These are phyloP conservation scores for Datura wrightii DNA, from an alignment of 257 asterid genomes.

Conservation along the genomic window DNA sequence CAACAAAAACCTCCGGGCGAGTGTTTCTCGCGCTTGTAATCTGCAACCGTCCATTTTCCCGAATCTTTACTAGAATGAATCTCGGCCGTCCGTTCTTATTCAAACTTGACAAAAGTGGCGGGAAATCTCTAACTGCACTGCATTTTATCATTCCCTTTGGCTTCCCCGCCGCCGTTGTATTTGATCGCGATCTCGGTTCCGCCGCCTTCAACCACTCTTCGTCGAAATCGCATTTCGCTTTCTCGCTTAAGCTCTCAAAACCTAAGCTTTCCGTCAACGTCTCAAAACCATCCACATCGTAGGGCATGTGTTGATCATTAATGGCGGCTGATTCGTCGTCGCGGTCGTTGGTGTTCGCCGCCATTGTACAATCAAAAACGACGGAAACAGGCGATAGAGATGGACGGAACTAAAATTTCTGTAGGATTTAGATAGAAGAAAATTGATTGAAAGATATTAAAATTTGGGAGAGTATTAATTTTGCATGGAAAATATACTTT, in stretches of 20 bases:
- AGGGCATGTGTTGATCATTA: background rate
- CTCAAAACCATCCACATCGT: background rate
- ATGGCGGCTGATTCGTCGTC: background rate
- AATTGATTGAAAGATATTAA: too few species aligned
- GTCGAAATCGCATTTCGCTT: background rate
- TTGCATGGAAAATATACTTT: too few species aligned
- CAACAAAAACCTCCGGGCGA: constrained; percentile 8
- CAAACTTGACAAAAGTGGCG: constrained; percentile 34
- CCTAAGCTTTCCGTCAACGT: constrained; percentile 35
- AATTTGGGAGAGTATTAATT: too few species aligned
- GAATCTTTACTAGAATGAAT: background rate
- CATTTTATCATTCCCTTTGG: too few species aligned
- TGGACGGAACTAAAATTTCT: background rate
- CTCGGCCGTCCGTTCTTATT: constrained; percentile 27
- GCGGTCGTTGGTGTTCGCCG: background rate
- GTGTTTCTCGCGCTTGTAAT: constrained; percentile 16
- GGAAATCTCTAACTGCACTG: background rate
- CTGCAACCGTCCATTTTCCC: constrained; percentile 33
- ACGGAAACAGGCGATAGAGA: too few species aligned
- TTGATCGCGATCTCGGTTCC: background rate
- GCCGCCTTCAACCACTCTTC: background rate
- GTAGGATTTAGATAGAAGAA: too few species aligned
- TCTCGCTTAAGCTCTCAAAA: constrained; percentile 32
- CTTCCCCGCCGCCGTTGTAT: background rate
- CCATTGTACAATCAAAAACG: background rate